Evolutionary conservation across 139 green algal genomes (phyloP).

Genomic region (Diplosphaera chodatii): DNA sequence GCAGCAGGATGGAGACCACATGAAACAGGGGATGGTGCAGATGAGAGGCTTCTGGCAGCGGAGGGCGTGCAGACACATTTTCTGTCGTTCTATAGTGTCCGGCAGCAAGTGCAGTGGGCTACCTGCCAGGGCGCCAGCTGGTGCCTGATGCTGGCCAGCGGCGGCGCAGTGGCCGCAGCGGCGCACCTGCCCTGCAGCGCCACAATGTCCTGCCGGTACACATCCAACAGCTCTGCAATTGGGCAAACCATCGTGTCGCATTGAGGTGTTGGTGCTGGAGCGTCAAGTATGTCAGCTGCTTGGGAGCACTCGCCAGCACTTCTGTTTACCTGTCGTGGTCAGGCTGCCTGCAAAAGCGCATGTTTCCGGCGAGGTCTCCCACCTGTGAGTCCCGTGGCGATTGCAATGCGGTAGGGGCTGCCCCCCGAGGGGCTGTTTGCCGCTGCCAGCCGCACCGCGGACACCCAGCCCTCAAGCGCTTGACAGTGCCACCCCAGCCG

Average conservation of each 20-base stretch:
- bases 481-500: conserved; percentile 60
- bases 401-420: conserved; percentile 55
- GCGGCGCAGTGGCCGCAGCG: conserved; percentile 21
- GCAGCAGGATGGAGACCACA: background rate
- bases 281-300: too few species aligned
- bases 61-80: too few species aligned
- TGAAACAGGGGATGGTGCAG: too few species aligned
- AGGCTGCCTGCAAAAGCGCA: too few species aligned
- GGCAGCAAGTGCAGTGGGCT: background rate
- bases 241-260: too few species aligned
- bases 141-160: conserved; percentile 54
- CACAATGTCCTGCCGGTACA: conserved; percentile 66
- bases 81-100: too few species aligned
- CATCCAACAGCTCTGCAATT: conserved; percentile 73
- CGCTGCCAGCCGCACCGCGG: conserved; percentile 13
- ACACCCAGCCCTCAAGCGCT: conserved; percentile 57
- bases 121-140: conserved; percentile 55
- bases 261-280: too few species aligned
- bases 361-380: too few species aligned
- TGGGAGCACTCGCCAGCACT: too few species aligned
- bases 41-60: too few species aligned
- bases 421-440: background rate
- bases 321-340: too few species aligned
- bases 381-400: conserved; percentile 63
- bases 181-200: conserved; percentile 48